Conservation (phyloP, 2,329 filamentous ascomycete species). For the Claviceps spartinae region DNA sequence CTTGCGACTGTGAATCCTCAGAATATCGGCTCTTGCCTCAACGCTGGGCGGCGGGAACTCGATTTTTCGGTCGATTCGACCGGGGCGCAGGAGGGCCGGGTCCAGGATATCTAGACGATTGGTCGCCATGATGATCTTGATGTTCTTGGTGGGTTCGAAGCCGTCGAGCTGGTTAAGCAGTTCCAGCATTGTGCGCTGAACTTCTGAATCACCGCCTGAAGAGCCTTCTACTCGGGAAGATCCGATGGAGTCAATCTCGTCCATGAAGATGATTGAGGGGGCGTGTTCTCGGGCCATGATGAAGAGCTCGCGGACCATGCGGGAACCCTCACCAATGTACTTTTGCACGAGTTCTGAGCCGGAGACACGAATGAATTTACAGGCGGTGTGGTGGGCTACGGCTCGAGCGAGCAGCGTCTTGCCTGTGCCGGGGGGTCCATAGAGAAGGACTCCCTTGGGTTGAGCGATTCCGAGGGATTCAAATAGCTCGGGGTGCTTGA, state of each 20-base stretch:
- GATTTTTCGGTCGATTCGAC: slow-evolving; percentile 96
- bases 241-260: slow-evolving; percentile 98
- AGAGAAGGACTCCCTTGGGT: slow-evolving; percentile 91
- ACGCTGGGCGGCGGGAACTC: slow-evolving; percentile 96
- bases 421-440: slow-evolving; percentile 91
- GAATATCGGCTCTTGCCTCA: slow-evolving; percentile 91
- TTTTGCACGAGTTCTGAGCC: slow-evolving; percentile 96
- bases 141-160: slow-evolving; percentile 98
- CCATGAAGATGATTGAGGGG: slow-evolving; percentile 99
- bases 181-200: slow-evolving; percentile 97
- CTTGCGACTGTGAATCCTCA: slow-evolving; percentile 91
- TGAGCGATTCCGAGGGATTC: slow-evolving; percentile 98
- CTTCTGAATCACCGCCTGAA: slow-evolving; percentile 90
- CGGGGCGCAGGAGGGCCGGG: slow-evolving; percentile 85
- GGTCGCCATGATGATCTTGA: slow-evolving; percentile 99
- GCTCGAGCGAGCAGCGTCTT: slow-evolving; percentile 93
- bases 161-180: slow-evolving; percentile 96
- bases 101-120: slow-evolving; percentile 97
- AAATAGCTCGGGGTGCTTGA: slow-evolving; percentile 97
- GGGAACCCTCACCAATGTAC: slow-evolving; percentile 94
- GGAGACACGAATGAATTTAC: slow-evolving; percentile 96
- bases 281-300: slow-evolving; percentile 98
- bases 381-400: slow-evolving; percentile 95
- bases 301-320: slow-evolving; percentile 98
- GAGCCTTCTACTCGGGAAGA: slow-evolving; percentile 93